Conservation (phyloP, 768 basidiomycete genomes). For the Amylocystis lapponica region DNA sequence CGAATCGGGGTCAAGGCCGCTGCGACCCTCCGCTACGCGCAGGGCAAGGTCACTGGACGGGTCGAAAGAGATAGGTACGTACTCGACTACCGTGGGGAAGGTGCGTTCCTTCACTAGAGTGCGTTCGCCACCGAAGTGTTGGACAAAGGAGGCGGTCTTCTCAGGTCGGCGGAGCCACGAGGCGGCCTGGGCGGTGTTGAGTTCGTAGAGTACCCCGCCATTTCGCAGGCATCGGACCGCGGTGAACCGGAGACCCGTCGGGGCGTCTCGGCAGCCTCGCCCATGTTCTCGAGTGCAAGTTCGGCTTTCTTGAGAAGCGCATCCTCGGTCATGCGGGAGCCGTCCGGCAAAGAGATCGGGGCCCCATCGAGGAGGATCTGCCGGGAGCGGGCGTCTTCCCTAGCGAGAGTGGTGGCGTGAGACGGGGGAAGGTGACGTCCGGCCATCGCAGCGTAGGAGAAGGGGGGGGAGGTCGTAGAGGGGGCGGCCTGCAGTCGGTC, state of each 20-base stretch:
- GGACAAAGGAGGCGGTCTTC: background rate
- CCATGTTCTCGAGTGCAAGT: conserved; percentile 11
- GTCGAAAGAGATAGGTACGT: conserved; percentile 17
- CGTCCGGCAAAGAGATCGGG: background rate
- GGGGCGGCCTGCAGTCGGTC: no score
- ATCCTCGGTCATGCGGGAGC: conserved; percentile 2
- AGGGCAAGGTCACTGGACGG: conserved; percentile 1
- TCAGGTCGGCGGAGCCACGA: conserved; percentile 11
- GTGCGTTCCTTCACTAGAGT: background rate
- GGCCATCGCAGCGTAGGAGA: background rate
- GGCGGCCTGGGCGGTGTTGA: conserved; percentile 7
- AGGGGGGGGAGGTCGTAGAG: background rate
- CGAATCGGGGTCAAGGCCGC: no score
- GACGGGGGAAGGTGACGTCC: background rate
- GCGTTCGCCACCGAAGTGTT: background rate
- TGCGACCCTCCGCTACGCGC: conserved; percentile 12
- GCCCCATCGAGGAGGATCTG: background rate
- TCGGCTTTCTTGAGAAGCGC: conserved; percentile 12
- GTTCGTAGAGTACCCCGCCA: conserved; percentile 13
- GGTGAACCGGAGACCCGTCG: background rate
- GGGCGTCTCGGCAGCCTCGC: background rate
- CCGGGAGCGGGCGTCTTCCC: background rate
- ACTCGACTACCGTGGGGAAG: background rate
- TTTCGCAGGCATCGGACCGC: conserved; percentile 1
- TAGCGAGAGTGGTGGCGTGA: background rate